Base-by-base conservation (phyloP, 2,329 filamentous ascomycete genomes). In the Cladosporium sp. region DNA sequence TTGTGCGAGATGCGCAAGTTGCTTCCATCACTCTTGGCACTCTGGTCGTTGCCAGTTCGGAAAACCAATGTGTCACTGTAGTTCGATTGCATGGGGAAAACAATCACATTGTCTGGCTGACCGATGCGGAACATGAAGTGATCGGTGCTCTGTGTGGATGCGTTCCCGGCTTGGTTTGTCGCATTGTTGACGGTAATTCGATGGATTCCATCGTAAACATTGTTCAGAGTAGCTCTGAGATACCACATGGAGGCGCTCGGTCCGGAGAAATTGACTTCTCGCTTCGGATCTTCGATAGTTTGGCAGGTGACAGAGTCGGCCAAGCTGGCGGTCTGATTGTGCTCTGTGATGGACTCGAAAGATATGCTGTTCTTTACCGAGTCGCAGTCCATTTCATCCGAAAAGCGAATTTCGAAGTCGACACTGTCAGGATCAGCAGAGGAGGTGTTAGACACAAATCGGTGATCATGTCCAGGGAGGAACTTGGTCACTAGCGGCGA, bases 91-190 rank as follows among this genome's bases (percentile, higher is more conserved):
- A 71, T 72, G 0, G 84, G 84, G 70, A 87, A 89, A 0, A 88
- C 79, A 58, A 89, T 82, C 0, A 87, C 86, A 71, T 89, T 89
- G 66, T 84, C 79, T 3, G 70, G 71, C 67, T 83, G 79, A 37
- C 87, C 88, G 59, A 89, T 78, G n/a, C 87, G 85, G 70, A 89
- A 78, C 68, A 89, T 78, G 74, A 89, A 88, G 66, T 85, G 84
- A 67, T 90, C 87, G n/a, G 81, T 75, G 0, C 85, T 79, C 55
- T 82, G 77, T 0, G 86, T 88, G 26, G 77, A 77, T 2, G 65
- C 71, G 16, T 76, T 77, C 1, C 80, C 80, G 26, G 78, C 76
- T 6, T 74, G 72, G 44, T 78, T 80, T 3, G 81, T 80, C 18
- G 82, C 81, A 68, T 88, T 88, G 58, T 79, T 81, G 60, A 89